phyloP scores from a whole-genome alignment of 768 basidiomycete genomes.

The Cystofilobasidium macerans region DNA sequence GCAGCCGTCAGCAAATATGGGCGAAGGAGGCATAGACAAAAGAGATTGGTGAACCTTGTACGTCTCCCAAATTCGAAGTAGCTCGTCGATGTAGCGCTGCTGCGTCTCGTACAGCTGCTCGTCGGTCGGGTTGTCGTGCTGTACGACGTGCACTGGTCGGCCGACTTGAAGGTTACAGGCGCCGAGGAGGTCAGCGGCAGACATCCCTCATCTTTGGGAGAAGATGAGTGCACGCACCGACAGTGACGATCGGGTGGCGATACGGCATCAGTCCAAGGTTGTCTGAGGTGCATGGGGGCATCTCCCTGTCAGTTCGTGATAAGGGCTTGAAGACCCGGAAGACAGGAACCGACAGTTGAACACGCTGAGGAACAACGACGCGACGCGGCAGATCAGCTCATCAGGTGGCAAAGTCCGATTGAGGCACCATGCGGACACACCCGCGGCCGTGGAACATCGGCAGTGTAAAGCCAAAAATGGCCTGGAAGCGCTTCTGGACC shows the following conservation, averaged over 20 bases:
- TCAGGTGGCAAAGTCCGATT: not conserved
- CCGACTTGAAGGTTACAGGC: conserved; percentile 51
- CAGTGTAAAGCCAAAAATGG: conserved; percentile 84
- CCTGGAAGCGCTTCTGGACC: conserved; percentile 83
- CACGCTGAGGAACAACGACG: conserved; percentile 42
- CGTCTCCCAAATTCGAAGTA: conserved; percentile 85
- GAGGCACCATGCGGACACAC: conserved; percentile 29
- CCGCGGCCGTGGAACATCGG: conserved; percentile 97
- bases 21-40: too few relatives aligned
- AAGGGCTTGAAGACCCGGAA: not conserved
- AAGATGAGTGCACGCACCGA: conserved; percentile 74
- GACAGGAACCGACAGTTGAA: conserved; percentile 62
- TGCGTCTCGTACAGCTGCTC: conserved; percentile 73
- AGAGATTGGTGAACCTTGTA: conserved; percentile 49
- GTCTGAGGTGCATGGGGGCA: conserved; percentile 45
- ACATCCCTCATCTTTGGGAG: too few relatives aligned
- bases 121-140: conserved; percentile 66
- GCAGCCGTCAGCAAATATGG: not conserved
- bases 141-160: conserved; percentile 66
- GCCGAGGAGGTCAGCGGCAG: not conserved
- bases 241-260: conserved; percentile 86
- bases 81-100: conserved; percentile 76
- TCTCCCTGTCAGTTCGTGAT: too few relatives aligned
- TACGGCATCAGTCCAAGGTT: conserved; percentile 94
- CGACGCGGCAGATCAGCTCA: not conserved